Percentiles rank a stretch among this genome's conserved stretches.
phyloP scores from a whole-genome alignment of 176 grass and related monocot genomes.

The Melocanna baccifera region DNA sequence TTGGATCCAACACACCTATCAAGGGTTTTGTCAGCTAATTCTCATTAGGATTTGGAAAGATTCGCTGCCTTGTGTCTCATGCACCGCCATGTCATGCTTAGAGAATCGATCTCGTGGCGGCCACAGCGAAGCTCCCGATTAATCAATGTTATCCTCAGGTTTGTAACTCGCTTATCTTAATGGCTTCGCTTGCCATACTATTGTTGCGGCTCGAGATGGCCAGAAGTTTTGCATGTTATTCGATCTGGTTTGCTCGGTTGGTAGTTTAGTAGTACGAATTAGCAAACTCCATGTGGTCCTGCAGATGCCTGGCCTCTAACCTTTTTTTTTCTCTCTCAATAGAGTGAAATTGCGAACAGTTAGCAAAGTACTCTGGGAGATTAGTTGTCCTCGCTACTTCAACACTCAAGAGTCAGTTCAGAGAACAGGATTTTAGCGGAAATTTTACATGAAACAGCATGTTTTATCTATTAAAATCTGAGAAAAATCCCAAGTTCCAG shows the following conservation, averaged over 20 bases:
- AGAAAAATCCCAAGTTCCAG: no score
- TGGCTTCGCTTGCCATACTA: neutral
- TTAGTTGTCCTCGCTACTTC: neutral
- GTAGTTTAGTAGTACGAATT: neutral
- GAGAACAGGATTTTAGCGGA: no score
- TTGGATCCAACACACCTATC: neutral
- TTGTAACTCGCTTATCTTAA: slow-evolving; percentile 8
- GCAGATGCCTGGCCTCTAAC: neutral
- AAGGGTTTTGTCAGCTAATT: neutral
- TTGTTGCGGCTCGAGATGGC: neutral
- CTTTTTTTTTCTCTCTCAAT: no score
- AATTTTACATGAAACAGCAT: no score
- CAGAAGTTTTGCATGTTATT: slow-evolving; percentile 25
- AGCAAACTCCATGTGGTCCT: slow-evolving; percentile 13
- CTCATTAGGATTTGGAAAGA: slow-evolving; percentile 16
- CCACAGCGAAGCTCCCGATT: neutral
- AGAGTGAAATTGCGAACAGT: neutral
- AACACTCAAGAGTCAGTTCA: no score
- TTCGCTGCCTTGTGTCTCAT: neutral
- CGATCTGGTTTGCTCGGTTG: slow-evolving; percentile 13
- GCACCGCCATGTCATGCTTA: slow-evolving; percentile 3
- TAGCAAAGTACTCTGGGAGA: neutral
- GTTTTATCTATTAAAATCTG: no score
- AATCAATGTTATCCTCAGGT: slow-evolving; percentile 40
- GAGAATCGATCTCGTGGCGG: slow-evolving; percentile 31